Evolutionary conservation across 148 eudicot genomes (phyloP), one percentile per base, ranked within the genome.

Genomic region (Rhododendron ferrugineum): DNA sequence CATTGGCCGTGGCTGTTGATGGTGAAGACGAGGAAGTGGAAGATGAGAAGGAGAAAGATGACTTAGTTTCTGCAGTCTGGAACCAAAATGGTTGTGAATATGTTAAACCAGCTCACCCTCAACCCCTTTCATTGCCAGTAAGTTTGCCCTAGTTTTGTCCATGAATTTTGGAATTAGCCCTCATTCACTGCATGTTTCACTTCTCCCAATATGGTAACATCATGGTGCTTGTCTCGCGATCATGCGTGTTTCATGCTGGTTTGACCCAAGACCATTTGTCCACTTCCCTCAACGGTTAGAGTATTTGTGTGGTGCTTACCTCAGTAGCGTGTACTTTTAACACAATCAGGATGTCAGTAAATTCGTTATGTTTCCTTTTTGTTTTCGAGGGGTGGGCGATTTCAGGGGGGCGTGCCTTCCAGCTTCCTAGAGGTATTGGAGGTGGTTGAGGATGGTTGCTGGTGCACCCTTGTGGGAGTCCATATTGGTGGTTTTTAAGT

Each of bases 81-180:
- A 82, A 78, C 58, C 78, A 42, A 60, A 85, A 62, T 85, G 78
- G 74, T 76, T 18, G 49, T 54, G 79, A 76, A 52, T 85, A 83
- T 85, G 60, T 20, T 68, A 77, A 78, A 78, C 44, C 58, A 26
- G 49, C 85, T 34, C 66, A 42, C 70, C 42, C 78, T 20, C 91
- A 83, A 60, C 88, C 96, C 14, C 11, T 80, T 74, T 90, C 95
- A 79, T 36, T 92, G 86, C 96, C 98, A 32, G 95, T 93, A 91
- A 92, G 94, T 89, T 83, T 85, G 42, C 74, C 22, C 32, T 79
- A 8, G 23, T 68, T 80, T 14, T 37, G 16, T 23, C 80, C 82
- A 86, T 78, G 50, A 15, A 84, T 7, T 22, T 23, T 15, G 40
- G 36, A 34, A 30, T 73, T 32, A 1, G 42, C 22, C 30, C 16